These are phyloP conservation scores for Eucalyptus cladocalyx DNA, from an alignment of 345 rosid genomes.

Conservation along the genomic window DNA sequence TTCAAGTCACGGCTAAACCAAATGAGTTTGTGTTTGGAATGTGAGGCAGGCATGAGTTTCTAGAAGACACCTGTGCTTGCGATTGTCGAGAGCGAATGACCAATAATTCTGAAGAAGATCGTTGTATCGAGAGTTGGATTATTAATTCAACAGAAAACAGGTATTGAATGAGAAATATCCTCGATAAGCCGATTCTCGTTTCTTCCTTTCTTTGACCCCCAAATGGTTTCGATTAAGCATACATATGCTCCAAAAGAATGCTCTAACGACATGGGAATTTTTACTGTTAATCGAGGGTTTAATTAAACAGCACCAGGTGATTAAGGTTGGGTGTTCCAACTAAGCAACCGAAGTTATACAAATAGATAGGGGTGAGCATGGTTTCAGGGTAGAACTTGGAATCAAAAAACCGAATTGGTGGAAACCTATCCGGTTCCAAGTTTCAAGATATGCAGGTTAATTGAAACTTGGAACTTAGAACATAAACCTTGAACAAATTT, in stretches of 20 bases:
- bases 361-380: no score
- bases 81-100: background rate
- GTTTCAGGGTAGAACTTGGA: no score
- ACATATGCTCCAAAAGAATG: background rate
- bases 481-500: no score
- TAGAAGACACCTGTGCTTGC: background rate
- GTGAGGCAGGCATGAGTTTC: background rate
- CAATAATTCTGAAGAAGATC: background rate
- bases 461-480: no score
- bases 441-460: no score
- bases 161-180: background rate
- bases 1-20: background rate
- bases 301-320: background rate
- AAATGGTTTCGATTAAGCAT: no score
- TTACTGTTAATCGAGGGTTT: no score
- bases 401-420: no score
- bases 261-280: background rate
- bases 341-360: rapidly evolving
- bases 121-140: background rate
- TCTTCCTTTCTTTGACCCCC: background rate
- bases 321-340: background rate
- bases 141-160: background rate
- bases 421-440: no score
- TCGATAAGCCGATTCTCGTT: background rate
- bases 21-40: background rate